These are phyloP conservation scores for Gonapodya prolifera DNA, from an alignment of 192 early-diverging fungal genomes.

Conservation along the genomic window DNA sequence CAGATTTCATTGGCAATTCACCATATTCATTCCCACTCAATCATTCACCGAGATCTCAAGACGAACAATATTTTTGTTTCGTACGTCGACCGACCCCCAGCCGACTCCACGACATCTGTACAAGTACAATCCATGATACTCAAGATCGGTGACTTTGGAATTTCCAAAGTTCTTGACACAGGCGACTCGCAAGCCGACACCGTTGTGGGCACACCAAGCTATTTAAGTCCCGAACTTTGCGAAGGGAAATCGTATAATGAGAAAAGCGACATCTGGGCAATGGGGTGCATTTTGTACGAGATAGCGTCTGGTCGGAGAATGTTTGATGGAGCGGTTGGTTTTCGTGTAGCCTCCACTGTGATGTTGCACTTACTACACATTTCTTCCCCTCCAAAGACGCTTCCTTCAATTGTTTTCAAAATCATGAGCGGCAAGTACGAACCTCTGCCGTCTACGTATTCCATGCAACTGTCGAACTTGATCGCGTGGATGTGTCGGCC, in stretches of 20 bases:
- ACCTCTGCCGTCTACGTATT: background rate
- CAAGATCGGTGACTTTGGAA: conserved; percentile 15
- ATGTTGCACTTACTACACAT: background rate
- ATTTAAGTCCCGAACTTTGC: conserved; percentile 12
- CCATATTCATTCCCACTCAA: conserved; percentile 16
- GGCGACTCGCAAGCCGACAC: conserved; percentile 9
- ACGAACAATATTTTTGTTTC: conserved; percentile 15
- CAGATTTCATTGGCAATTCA: conserved; percentile 10
- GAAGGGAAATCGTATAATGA: conserved; percentile 12
- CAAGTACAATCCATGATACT: conserved; percentile 9
- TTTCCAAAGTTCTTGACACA: conserved; percentile 11
- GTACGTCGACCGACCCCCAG: background rate
- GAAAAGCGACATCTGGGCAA: conserved; percentile 11
- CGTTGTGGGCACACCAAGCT: conserved; percentile 14
- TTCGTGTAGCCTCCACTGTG: background rate
- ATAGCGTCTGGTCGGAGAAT: background rate
- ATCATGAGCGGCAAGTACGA: conserved; percentile 9
- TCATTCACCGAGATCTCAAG: conserved; percentile 14
- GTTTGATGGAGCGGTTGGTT: conserved; percentile 9
- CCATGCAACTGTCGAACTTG: background rate
- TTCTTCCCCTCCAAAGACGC: background rate
- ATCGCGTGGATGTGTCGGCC: background rate
- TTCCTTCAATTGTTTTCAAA: conserved; percentile 8
- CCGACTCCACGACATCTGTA: conserved; percentile 1
- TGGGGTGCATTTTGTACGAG: conserved; percentile 7